These are phyloP conservation scores for Lipomyces yamanashiensis DNA, from an alignment of 805 yeast genomes.

Conservation along the genomic window DNA sequence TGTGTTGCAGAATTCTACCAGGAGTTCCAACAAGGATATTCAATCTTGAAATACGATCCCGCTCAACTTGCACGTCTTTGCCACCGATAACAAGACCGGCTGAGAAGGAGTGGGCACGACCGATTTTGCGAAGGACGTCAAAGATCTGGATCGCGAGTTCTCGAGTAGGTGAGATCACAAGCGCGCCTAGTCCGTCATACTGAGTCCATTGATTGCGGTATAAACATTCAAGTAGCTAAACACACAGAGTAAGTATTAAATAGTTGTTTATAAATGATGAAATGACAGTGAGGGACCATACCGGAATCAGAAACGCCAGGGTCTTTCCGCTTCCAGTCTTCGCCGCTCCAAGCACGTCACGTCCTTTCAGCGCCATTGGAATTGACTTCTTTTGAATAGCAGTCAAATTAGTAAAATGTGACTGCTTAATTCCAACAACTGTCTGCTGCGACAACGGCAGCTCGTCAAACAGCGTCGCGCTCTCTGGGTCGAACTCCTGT, in stretches of 20 bases:
- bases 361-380: slow-evolving; percentile 73
- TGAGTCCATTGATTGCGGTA: slow-evolving; percentile 76
- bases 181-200: slow-evolving; percentile 85
- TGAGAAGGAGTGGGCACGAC: slow-evolving; percentile 71
- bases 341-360: slow-evolving; percentile 85
- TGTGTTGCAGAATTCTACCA: slow-evolving; percentile 85
- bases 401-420: slow-evolving; percentile 81
- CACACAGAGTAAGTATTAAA: too few species aligned
- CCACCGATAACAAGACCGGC: slow-evolving; percentile 96
- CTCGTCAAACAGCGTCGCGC: slow-evolving; percentile 31
- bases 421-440: slow-evolving; percentile 54
- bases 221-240: slow-evolving; percentile 48
- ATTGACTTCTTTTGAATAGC: slow-evolving; percentile 85
- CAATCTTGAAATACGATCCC: slow-evolving; percentile 75
- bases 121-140: slow-evolving; percentile 82
- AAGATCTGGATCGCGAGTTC: slow-evolving; percentile 90
- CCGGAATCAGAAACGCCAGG: slow-evolving; percentile 80
- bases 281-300: slow-evolving; percentile 46
- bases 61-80: slow-evolving; percentile 80
- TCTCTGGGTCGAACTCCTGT: slow-evolving; percentile 16
- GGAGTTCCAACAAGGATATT: slow-evolving; percentile 91
- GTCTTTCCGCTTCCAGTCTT: slow-evolving; percentile 92
- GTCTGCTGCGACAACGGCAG: slow-evolving; percentile 38
- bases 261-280: neutral
- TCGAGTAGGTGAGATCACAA: slow-evolving; percentile 89